Base-by-base conservation (phyloP, 108 stramenopile genomes). In the Cylindrotheca fusiformis region DNA sequence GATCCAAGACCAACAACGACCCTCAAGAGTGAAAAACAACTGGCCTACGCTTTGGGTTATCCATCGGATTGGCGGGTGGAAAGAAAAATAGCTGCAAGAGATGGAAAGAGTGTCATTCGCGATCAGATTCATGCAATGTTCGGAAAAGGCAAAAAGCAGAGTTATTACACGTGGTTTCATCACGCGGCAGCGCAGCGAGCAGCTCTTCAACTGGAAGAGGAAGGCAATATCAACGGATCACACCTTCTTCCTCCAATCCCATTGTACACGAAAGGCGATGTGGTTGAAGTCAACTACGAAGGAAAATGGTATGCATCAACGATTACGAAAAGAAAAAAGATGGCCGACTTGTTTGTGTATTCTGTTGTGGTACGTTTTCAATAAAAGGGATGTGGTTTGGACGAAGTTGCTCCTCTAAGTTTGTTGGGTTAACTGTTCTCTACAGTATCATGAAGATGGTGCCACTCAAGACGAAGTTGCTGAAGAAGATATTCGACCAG, bases 31-130 rank as follows among this genome's bases (percentile, higher is more conserved):
- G 65, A 75, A 33, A 57, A 63, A 51, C 72, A 76, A 44, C 64
- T 93, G 17, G 91, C 91, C 3, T 81, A 77, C 8, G 88, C 91
- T 36, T 67, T 93, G 67, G 91, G 91, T 27, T 93, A 93, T 68
- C 91, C 91, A 10, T 71, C 69, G 28, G 73, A 79, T 45, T 93
- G 91, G 91, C 58, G 84, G 55, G 91, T 92, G 23, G 81, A 84
- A 48, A 81, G 91, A 22, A 61, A 32, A 5, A 21, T 79, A 12
- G 69, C 62, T 45, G 26, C 32, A 25, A 55, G 41, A 1, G 41
- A 61, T 32, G 72, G 58, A 4, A 50, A 47, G 2, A 52, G 28
- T 1, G 17, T 65, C 64, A 82, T 82, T 67, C 60, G 48, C 10
- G 82, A 83, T 72, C 54, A 60, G 5, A 83, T 83, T 36, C 78